These are phyloP conservation scores for Calocybe gangraenosa DNA, from an alignment of 768 basidiomycete species.

Conservation along the genomic window DNA sequence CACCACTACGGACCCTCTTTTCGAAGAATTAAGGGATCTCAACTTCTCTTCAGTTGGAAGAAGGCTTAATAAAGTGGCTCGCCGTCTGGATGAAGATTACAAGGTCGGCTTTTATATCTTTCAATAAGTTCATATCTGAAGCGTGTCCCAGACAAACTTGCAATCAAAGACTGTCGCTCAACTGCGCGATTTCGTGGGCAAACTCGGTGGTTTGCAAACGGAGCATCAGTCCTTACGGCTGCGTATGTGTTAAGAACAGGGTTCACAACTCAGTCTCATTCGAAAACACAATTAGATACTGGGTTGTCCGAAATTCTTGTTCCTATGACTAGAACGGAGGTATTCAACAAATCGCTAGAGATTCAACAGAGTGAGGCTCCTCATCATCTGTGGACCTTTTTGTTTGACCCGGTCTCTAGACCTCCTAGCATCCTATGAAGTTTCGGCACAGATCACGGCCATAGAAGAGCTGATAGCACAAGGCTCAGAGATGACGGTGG, in stretches of 20 bases:
- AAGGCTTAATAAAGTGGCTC: constrained; percentile 76
- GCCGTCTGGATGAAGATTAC: constrained; percentile 87
- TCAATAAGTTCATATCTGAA: background rate
- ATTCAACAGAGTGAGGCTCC: constrained; percentile 83
- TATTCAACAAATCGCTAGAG: constrained; percentile 90
- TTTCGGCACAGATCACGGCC: constrained; percentile 69
- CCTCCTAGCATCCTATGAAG: constrained; percentile 90
- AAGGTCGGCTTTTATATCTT: constrained; percentile 44
- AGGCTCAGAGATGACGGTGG: constrained; percentile 74
- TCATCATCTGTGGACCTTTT: background rate
- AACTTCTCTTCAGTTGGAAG: constrained; percentile 91
- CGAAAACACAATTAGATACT: constrained; percentile 57
- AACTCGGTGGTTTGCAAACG: constrained; percentile 84
- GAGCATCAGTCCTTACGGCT: constrained; percentile 88
- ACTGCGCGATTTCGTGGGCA: constrained; percentile 92
- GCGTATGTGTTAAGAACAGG: constrained; percentile 48
- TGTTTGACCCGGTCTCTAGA: constrained; percentile 42
- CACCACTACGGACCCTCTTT: constrained; percentile 74
- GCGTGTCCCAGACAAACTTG: constrained; percentile 57
- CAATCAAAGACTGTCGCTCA: constrained; percentile 90
- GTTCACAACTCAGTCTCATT: background rate
- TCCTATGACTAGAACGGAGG: constrained; percentile 76
- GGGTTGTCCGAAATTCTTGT: constrained; percentile 90
- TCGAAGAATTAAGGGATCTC: constrained; percentile 79
- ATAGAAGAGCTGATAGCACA: constrained; percentile 91